Evolutionary conservation across 768 basidiomycete genomes (phyloP), one percentile per base, ranked within the genome.

Genomic region (Leucocoprinus birnbaumii): DNA sequence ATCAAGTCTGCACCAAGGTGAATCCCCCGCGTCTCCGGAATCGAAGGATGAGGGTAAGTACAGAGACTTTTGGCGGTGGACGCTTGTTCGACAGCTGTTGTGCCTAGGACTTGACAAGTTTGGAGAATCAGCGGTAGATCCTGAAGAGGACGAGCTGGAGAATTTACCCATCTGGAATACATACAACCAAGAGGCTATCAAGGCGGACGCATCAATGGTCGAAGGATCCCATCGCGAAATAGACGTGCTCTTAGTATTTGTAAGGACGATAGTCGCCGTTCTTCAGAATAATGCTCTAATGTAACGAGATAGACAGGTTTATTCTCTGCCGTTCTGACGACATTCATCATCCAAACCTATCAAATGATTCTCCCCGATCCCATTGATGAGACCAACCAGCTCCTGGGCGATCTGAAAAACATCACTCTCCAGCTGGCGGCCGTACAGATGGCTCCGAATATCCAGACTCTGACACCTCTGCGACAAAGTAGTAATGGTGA

Each of bases 171-270:
- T 77, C 13, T 78, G 77, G 75, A 64, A 67, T n/a, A 65, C 73
- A 3, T 78, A 77, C 59, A 69, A 69, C n/a, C 71, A 73, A 3
- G 74, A 74, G 54, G 70, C 76, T 3, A 53, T 62, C 8, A 73
- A 66, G 46, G 61, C 66, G 14, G 75, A 78, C 58, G 57, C 61
- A 1, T 59, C 67, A 2, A 62, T 71, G 48, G 66, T 65, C 14
- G 75, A 79, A 13, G 71, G 70, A 9, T 73, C 69, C 58, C 72
- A 74, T 48, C 63, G 73, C n/a, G 71, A 71, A 16, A 71, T 77
- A n/a, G 75, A 77, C 47, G 72, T 73, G 5, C 61, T 77, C 3
- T 65, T 75, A 21, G 76, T 79, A 22, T 79, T 79, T 52, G 76
- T 74, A 53, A 64, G 76, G 68, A 2, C 18, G 47, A 18, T 13